Evolutionary conservation across 2,329 filamentous ascomycete species (phyloP).

Genomic region (Cladosporium sphaerospermum): DNA sequence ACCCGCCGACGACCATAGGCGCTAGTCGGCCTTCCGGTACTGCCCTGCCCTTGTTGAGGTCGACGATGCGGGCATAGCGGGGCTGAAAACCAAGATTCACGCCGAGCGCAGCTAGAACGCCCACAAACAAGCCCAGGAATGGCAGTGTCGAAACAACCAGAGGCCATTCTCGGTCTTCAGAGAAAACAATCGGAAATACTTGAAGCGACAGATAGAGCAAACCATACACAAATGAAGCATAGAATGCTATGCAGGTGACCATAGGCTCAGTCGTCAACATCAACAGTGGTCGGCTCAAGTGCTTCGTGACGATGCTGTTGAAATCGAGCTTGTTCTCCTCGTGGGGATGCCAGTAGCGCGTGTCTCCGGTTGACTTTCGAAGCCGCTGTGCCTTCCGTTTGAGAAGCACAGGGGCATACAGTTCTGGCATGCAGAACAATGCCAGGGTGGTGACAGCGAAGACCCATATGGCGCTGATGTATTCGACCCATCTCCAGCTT

Average conservation of each 20-base stretch:
- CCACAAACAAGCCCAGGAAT: conserved; percentile 41
- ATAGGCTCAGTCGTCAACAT: conserved; percentile 47
- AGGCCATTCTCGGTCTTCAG: conserved; percentile 38
- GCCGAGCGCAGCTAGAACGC: conserved; percentile 36
- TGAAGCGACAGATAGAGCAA: conserved; percentile 44
- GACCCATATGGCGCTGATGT: conserved; percentile 38
- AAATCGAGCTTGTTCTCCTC: conserved; percentile 38
- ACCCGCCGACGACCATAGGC: conserved; percentile 41
- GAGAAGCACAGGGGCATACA: conserved; percentile 41
- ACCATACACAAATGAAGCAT: conserved; percentile 41
- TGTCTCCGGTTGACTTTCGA: conserved; percentile 49
- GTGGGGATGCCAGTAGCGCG: conserved; percentile 40
- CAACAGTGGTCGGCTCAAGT: conserved; percentile 36
- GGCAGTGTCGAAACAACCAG: conserved; percentile 40
- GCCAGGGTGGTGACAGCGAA: conserved; percentile 46
- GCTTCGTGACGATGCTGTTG: conserved; percentile 38
- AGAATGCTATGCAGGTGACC: conserved; percentile 34
- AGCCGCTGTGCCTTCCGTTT: conserved; percentile 46
- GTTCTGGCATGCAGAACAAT: conserved; percentile 51
- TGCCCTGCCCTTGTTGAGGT: conserved; percentile 29
- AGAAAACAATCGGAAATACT: conserved; percentile 44
- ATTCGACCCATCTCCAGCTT: conserved; percentile 40
- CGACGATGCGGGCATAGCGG: conserved; percentile 34
- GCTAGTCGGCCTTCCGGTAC: conserved; percentile 35
- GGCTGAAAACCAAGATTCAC: conserved; percentile 38